Evolutionary conservation across 1,139 yeast species (phyloP).

Genomic region (Lodderomyces pseudojiufengensis): DNA sequence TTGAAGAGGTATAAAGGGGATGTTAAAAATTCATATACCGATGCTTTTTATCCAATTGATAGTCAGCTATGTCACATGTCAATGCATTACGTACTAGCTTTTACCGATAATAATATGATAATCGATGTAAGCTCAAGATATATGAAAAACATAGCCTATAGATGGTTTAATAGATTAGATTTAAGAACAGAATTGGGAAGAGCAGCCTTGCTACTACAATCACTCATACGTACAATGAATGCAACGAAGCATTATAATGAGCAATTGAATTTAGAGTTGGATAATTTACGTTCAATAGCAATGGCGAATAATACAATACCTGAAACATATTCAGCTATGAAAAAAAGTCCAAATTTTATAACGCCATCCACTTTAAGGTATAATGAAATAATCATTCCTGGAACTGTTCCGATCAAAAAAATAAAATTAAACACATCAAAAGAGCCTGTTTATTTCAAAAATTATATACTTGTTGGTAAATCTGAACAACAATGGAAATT

Average conservation of each 20-base stretch:
- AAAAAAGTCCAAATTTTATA: conserved; percentile 29
- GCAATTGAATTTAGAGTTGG: conserved; percentile 19
- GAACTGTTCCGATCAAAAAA: conserved; percentile 16
- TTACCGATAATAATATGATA: conserved; percentile 18
- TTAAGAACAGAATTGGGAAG: conserved; percentile 30
- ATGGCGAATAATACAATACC: conserved; percentile 27
- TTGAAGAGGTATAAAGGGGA: conserved; percentile 16
- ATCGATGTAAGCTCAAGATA: conserved; percentile 36
- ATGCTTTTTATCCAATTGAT: conserved; percentile 22
- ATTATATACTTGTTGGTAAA: conserved; percentile 27
- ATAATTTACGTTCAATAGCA: conserved; percentile 22
- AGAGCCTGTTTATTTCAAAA: conserved; percentile 24
- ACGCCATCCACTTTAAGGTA: conserved; percentile 25
- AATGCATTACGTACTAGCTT: conserved; percentile 32
- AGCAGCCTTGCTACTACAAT: conserved; percentile 24
- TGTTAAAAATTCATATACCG: conserved; percentile 14
- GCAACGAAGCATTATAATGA: conserved; percentile 3
- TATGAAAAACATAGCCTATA: conserved; percentile 31
- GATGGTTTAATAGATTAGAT: conserved; percentile 32
- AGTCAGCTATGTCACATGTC: conserved; percentile 30
- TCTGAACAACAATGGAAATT: conserved; percentile 40
- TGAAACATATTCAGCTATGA: conserved; percentile 26
- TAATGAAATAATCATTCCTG: conserved; percentile 24
- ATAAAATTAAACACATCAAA: conserved; percentile 15
- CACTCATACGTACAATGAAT: conserved; percentile 24